phyloP scores from a whole-genome alignment of 805 yeast species.

The Ogataea pilisensis region DNA sequence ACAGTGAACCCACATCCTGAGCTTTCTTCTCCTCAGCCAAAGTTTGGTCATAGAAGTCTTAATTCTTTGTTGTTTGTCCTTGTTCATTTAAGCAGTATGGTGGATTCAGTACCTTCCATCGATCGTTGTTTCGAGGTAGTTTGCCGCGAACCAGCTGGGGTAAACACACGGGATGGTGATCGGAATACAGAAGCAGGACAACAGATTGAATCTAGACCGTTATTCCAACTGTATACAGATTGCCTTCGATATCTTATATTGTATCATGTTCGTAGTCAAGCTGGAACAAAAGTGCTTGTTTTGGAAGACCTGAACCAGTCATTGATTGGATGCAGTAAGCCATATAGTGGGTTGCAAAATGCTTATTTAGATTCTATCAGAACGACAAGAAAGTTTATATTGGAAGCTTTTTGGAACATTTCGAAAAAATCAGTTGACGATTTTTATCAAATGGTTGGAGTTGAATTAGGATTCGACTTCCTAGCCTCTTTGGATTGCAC shows the following conservation, averaged over 20 bases:
- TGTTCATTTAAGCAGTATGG: not conserved
- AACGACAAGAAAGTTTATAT: not conserved
- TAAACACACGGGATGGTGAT: no score
- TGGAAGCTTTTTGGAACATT: constrained; percentile 1
- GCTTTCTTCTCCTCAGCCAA: not conserved
- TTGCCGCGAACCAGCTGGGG: not conserved
- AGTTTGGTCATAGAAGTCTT: not conserved
- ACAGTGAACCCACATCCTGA: not conserved
- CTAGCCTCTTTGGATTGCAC: not conserved
- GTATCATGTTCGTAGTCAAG: not conserved
- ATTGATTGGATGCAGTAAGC: no score
- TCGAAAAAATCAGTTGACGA: not conserved
- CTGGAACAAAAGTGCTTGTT: no score
- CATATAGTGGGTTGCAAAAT: no score
- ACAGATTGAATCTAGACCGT: no score
- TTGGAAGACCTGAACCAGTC: no score
- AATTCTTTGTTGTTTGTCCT: not conserved
- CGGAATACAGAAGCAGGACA: no score
- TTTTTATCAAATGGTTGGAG: constrained; percentile 2
- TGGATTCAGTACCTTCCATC: not conserved
- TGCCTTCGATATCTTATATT: not conserved
- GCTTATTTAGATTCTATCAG: not conserved
- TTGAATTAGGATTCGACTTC: constrained; percentile 2
- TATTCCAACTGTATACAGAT: not conserved
- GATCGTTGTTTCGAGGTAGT: not conserved